phyloP scores from a whole-genome alignment of 768 basidiomycete genomes.

The Tubosaeta sp. region DNA sequence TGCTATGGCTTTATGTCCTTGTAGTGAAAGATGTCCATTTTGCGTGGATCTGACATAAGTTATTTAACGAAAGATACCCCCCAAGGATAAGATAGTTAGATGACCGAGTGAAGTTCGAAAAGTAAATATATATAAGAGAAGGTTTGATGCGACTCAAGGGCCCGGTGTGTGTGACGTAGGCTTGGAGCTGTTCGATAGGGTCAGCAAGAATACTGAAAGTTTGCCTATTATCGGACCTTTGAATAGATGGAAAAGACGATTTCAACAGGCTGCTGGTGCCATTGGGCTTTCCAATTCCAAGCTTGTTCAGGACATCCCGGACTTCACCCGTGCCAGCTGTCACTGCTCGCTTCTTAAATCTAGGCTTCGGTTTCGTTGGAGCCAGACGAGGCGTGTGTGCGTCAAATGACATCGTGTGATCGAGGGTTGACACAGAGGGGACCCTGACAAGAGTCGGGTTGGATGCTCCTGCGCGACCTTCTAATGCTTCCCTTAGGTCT shows the following conservation, averaged over 20 bases:
- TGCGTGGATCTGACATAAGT: constrained; percentile 21
- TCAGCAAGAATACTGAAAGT: constrained; percentile 10
- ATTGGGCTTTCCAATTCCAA: constrained; percentile 77
- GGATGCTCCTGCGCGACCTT: constrained; percentile 80
- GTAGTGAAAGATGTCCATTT: constrained; percentile 11
- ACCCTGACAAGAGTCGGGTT: constrained; percentile 66
- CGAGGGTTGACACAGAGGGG: constrained; percentile 74
- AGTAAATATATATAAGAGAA: constrained; percentile 8
- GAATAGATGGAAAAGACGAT: constrained; percentile 62
- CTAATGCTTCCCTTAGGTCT: constrained; percentile 84
- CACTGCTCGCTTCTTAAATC: constrained; percentile 48
- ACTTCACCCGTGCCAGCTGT: constrained; percentile 65
- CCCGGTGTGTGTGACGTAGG: constrained; percentile 9
- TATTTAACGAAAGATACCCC: constrained; percentile 12
- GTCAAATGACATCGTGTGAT: constrained; percentile 54
- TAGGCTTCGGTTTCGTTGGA: constrained; percentile 51
- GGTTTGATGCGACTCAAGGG: constrained; percentile 12
- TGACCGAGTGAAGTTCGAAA: background rate
- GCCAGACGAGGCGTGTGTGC: constrained; percentile 38
- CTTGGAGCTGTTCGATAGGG: constrained; percentile 11
- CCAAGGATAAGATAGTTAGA: constrained; percentile 10
- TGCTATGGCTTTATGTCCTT: constrained; percentile 11
- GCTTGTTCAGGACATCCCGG: constrained; percentile 71
- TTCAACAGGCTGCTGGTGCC: constrained; percentile 59
- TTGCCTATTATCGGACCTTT: constrained; percentile 42